Evolutionary conservation across 768 basidiomycete species (phyloP), one percentile per base, ranked within the genome.

Genomic region (Austroboletus festivus): DNA sequence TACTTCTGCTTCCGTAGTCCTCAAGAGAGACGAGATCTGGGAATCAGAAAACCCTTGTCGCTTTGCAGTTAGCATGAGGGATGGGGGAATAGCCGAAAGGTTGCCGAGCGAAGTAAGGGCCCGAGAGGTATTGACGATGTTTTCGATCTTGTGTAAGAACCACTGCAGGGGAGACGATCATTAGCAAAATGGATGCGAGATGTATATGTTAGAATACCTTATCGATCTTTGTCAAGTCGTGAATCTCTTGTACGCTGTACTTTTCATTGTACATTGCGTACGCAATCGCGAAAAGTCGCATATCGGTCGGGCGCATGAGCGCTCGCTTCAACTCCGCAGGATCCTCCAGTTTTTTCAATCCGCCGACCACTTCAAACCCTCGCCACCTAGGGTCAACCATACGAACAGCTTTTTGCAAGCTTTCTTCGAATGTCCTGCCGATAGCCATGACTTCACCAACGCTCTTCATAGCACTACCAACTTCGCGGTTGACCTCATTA

Each of bases 371-470:
- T 69, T 96, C 94, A 62, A 99, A 99, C 4, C 96, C 96, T 64
- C 88, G 83, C 83, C 91, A 99, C 24, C 89, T 82, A 23, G 96
- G 96, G 68, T 98, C 95, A 31, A 98, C 89, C 74, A 96, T 93
- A 53, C 96, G 87, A 52, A 99, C 89, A 41, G 96, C 96, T 71
- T 99, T 99, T 68, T 98, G 96, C 62, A 99, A 76, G 61, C 89
- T 92, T 68, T 99, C 96, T 70, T 99, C 96, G 59, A 97, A 99
- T 1, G 96, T 99, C 56, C 96, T 87, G 31, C 96, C 96, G 59
- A 99, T 97, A 57, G 95, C 95, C 96, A 99, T 99, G 63, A 99
- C 95, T 69, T 99, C 96, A 46, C 96, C 96, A 46, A 99, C 96
- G 15, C 91, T 93, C 71, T 99, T 99, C 96, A 99, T 98, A 16